These are phyloP conservation scores for Amaranthus palmeri DNA, from an alignment of 148 eudicot genomes.

Conservation along the genomic window DNA sequence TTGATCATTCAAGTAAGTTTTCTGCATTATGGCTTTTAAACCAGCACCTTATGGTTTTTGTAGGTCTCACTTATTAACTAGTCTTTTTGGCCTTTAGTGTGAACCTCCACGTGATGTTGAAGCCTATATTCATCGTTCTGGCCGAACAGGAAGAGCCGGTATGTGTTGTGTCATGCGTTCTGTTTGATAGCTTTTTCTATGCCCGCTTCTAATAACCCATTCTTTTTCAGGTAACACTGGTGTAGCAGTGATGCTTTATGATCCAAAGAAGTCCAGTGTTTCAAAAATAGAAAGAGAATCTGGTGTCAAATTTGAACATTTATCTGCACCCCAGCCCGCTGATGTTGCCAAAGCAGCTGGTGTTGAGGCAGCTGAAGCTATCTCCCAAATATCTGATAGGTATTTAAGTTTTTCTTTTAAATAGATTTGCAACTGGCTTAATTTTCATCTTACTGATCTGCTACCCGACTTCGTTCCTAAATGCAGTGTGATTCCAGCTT, in stretches of 20 bases:
- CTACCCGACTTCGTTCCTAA: background rate
- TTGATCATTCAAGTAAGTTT: constrained; percentile 75
- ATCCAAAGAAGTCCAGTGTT: constrained; percentile 65
- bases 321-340: constrained; percentile 88
- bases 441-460: background rate
- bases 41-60: background rate
- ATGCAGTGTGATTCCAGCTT: constrained; percentile 77
- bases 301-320: constrained; percentile 87
- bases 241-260: constrained; percentile 90
- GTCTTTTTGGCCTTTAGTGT: constrained; percentile 37
- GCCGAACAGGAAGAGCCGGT: constrained; percentile 98
- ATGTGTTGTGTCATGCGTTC: background rate
- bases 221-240: constrained; percentile 65
- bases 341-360: constrained; percentile 95
- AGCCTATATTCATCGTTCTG: constrained; percentile 97
- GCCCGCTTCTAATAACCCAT: background rate
- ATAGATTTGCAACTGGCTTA: background rate
- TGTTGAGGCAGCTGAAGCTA: constrained; percentile 56
- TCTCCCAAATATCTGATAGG: constrained; percentile 72
- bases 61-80: background rate
- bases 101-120: constrained; percentile 98
- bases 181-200: background rate
- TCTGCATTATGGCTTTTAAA: background rate
- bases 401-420: constrained; percentile 11
- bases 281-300: constrained; percentile 82